Conservation (phyloP, 768 basidiomycete species). For the Suillus cothurnatus region DNA sequence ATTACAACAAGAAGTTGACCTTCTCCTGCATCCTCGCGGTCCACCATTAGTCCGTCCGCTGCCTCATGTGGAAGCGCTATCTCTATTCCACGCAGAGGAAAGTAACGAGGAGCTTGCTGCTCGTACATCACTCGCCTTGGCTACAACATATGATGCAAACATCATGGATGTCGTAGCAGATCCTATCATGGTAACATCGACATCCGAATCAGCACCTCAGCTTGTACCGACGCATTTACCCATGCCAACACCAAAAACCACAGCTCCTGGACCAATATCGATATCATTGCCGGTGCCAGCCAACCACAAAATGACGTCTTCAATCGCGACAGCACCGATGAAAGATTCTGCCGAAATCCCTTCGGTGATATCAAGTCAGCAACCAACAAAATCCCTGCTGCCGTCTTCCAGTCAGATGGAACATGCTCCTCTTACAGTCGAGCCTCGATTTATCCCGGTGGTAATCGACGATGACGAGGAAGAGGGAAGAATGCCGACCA, state of each 20-base stretch:
- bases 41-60: constrained; percentile 73
- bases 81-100: constrained; percentile 65
- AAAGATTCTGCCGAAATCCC: neutral
- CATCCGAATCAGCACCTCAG: constrained; percentile 9
- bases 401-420: constrained; percentile 1
- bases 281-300: neutral
- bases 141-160: constrained; percentile 15
- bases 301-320: neutral
- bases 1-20: constrained; percentile 48
- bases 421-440: constrained; percentile 2
- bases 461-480: constrained; percentile 51
- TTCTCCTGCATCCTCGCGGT: constrained; percentile 76
- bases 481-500: constrained; percentile 75
- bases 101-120: constrained; percentile 58
- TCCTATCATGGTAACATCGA: neutral
- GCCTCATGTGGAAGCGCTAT: constrained; percentile 61
- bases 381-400: constrained; percentile 1
- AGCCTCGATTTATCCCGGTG: constrained; percentile 14
- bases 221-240: constrained; percentile 3
- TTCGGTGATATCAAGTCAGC: neutral
- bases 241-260: constrained; percentile 5
- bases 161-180: neutral
- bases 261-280: neutral
- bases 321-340: constrained; percentile 8
- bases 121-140: constrained; percentile 45